Conservation (phyloP, 1,284 basidiomycete genomes). For the Cerrena zonata region DNA sequence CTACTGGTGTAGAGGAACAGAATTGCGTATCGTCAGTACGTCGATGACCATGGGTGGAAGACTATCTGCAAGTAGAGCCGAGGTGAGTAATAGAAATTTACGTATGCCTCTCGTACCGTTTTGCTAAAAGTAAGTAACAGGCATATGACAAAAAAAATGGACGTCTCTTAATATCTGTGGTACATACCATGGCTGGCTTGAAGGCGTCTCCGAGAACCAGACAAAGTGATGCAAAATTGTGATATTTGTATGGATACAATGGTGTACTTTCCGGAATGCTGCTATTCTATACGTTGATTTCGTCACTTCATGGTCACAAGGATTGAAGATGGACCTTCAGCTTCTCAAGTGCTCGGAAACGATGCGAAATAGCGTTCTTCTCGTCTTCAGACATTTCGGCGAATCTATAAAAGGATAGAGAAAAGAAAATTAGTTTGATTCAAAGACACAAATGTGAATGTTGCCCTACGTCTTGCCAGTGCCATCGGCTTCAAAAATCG, state of each 20-base stretch:
- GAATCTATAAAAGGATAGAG: slow-evolving; percentile 48
- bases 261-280: background rate
- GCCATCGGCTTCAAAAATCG: slow-evolving; percentile 78
- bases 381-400: slow-evolving; percentile 86
- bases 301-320: slow-evolving; percentile 11
- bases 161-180: slow-evolving; percentile 20
- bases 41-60: slow-evolving; percentile 18
- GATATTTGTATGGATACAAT: background rate
- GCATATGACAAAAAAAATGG: slow-evolving; percentile 23
- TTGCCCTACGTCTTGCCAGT: slow-evolving; percentile 70
- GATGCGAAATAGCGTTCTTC: slow-evolving; percentile 88
- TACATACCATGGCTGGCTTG: slow-evolving; percentile 21
- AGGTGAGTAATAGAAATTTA: slow-evolving; percentile 14
- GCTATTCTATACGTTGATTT: background rate
- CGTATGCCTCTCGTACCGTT: background rate
- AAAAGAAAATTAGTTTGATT: background rate
- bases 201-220: background rate
- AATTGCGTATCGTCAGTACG: slow-evolving; percentile 20
- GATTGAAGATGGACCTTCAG: slow-evolving; percentile 62
- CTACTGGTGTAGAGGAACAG: slow-evolving; percentile 16
- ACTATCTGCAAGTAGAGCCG: slow-evolving; percentile 18
- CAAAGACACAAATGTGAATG: background rate
- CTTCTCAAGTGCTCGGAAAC: slow-evolving; percentile 82
- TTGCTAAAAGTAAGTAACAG: slow-evolving; percentile 11
- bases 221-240: background rate